Evolutionary conservation across 306 rosid genomes (phyloP), one percentile per base, ranked within the genome.

Genomic region (Cucurbita ficifolia): DNA sequence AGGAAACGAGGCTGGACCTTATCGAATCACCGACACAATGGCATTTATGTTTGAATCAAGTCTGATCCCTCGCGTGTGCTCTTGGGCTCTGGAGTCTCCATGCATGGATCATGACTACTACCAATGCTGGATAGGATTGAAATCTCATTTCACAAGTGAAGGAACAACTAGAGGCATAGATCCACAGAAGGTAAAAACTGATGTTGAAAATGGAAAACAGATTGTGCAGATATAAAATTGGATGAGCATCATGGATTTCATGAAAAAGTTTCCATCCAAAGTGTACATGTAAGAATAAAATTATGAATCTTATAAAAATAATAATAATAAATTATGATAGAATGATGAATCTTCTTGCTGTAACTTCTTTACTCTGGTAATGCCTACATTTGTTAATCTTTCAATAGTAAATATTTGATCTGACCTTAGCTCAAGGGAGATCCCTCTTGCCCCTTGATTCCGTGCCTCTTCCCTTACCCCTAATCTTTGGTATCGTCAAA

Each of bases 41-140:
- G 98, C 97, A 3, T 94, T 90, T 56, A 94, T 94, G 98, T 93
- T 93, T 12, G 98, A 93, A 58, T 93, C 98, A 9, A 70, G 94
- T 80, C 79, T 93, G 63, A 90, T 90, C 59, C 97, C 98, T 5
- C 88, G 94, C 5, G 72, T 90, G 10, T 87, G 86, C 80, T 55
- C 69, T 45, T 90, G 90, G 90, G 97, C 97, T 24, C 82, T 90
- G 0, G 87, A 90, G 61, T 90, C 98, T n/a, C 96, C 92, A 11
- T 75, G 76, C 83, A 58, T 88, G 77, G 98, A 90, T 78, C 89
- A 16, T 75, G 92, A 94, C 73, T 94, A 94, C 79, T 94, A 94
- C 86, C 95, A 80, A 58, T 90, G 98, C 74, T 94, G 98, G 98
- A 89, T 84, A 50, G 97, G 98, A 48, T 65, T 90, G 72, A 80